phyloP scores from a whole-genome alignment of 148 eudicot genomes.

The Rhododendron henanense region DNA sequence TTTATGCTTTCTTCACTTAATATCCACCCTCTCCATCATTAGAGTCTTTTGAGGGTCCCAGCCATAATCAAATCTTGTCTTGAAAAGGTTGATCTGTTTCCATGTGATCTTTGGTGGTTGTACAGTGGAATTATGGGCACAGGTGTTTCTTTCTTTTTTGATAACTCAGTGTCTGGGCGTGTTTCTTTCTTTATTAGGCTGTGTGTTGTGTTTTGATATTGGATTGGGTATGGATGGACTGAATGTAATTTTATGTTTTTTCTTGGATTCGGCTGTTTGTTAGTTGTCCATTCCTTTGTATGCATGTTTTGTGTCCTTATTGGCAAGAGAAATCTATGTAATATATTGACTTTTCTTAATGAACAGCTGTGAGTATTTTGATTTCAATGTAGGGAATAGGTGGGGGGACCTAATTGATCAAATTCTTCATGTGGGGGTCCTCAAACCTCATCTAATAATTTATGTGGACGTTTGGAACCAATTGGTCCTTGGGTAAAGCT shows the following conservation, averaged over 20 bases:
- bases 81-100: slow-evolving; percentile 11
- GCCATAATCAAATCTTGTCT: slow-evolving; percentile 10
- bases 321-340: background rate
- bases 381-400: background rate
- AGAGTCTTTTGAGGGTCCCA: slow-evolving; percentile 1
- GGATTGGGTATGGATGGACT: background rate
- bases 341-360: background rate
- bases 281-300: background rate
- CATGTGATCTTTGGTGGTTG: background rate
- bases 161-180: background rate
- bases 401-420: background rate
- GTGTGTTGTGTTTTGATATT: background rate
- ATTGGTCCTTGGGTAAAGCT: background rate
- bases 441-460: background rate
- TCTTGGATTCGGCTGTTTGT: background rate
- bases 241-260: background rate
- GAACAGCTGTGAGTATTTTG: background rate
- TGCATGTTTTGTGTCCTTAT: background rate
- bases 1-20: background rate
- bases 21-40: no score
- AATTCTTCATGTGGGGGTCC: background rate
- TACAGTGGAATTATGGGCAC: background rate
- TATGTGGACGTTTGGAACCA: background rate
- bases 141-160: background rate
- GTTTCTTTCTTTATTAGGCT: background rate